Evolutionary conservation across 805 yeast genomes (phyloP).

Genomic region (Candida ovalis): DNA sequence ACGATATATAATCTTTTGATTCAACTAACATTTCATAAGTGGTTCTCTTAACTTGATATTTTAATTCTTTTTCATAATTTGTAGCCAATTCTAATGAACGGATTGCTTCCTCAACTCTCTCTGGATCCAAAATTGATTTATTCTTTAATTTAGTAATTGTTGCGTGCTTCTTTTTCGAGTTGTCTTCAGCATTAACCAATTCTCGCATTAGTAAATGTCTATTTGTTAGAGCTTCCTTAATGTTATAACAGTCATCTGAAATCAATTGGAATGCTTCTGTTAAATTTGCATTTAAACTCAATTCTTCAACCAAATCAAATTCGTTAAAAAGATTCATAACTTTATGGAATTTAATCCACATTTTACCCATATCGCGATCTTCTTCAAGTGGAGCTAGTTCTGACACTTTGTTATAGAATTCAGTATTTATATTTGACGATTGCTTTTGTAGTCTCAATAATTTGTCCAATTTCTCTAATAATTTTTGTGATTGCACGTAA

Average conservation of each 20-base stretch:
- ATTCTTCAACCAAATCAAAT: constrained; percentile 64
- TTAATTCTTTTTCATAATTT: constrained; percentile 67
- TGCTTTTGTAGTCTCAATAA: constrained; percentile 57
- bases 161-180: constrained; percentile 64
- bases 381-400: constrained; percentile 40
- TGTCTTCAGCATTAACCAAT: constrained; percentile 70
- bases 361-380: constrained; percentile 65
- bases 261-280: constrained; percentile 71
- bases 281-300: constrained; percentile 66
- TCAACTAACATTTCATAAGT: constrained; percentile 84
- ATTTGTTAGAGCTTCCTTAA: constrained; percentile 90
- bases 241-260: constrained; percentile 72
- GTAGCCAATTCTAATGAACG: constrained; percentile 75
- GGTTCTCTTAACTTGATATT: constrained; percentile 74
- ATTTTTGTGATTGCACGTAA: constrained; percentile 54
- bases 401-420: constrained; percentile 40
- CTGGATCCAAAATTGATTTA: constrained; percentile 73
- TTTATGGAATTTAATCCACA: constrained; percentile 79
- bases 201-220: constrained; percentile 93
- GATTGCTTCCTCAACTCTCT: constrained; percentile 88
- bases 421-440: constrained; percentile 40
- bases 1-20: constrained; percentile 52
- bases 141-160: constrained; percentile 69
- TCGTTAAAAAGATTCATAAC: constrained; percentile 72
- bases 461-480: constrained; percentile 50